A percentile compares a stretch with the other conserved stretches of the same genome.
Conservation (phyloP, 768 basidiomycete species). For the Sarcomyxa edulis region DNA sequence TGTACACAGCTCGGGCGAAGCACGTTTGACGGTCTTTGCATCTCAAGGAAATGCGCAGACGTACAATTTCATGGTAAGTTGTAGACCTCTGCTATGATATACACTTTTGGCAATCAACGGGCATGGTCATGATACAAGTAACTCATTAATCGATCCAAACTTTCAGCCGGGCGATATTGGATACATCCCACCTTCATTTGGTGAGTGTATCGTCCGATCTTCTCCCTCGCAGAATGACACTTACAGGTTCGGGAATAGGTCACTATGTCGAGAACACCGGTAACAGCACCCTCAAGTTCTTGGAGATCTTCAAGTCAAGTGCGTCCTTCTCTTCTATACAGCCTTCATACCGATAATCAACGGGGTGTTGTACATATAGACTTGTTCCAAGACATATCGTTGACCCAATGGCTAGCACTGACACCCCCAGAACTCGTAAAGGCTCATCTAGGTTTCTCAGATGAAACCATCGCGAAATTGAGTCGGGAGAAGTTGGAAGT, state of each 20-base stretch:
- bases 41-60: conserved; percentile 47
- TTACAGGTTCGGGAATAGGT: conserved; percentile 20
- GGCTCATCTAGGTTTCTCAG: conserved; percentile 35
- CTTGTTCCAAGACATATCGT: conserved; percentile 25
- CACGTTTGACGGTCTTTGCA: conserved; percentile 54
- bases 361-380: conserved; percentile 15
- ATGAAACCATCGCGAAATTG: conserved; percentile 27
- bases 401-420: conserved; percentile 31
- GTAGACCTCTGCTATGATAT: too few relatives aligned
- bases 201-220: neutral
- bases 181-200: conserved; percentile 17
- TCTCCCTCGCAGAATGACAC: too few relatives aligned
- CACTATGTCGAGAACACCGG: conserved; percentile 54
- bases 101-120: too few relatives aligned
- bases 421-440: conserved; percentile 42
- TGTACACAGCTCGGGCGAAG: conserved; percentile 42
- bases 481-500: conserved; percentile 35
- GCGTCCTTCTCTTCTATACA: conserved; percentile 5
- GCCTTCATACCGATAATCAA: too few relatives aligned
- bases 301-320: conserved; percentile 44
- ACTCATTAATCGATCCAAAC: neutral
- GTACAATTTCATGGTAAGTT: conserved; percentile 48
- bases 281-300: conserved; percentile 40
- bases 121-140: neutral
- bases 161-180: conserved; percentile 32